Percentiles rank a stretch among this genome's conserved stretches.
phyloP scores from a whole-genome alignment of 306 rosid genomes.

The Ochetophila trinervis region DNA sequence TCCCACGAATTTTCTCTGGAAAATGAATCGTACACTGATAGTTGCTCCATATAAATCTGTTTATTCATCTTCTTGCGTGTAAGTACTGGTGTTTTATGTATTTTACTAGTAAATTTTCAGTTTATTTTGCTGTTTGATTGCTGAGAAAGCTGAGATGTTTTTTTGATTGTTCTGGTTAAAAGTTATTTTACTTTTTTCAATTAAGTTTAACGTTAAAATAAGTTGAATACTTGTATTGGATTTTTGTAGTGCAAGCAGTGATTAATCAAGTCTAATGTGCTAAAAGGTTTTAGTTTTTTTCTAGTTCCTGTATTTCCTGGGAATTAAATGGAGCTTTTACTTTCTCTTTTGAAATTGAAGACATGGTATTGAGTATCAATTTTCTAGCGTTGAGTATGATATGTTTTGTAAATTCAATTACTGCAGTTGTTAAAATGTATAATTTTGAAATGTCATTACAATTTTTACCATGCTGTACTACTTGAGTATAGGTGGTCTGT shows the following conservation, averaged over 20 bases:
- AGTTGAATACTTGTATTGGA: neutral
- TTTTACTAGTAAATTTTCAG: neutral
- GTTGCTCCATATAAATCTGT: conserved; percentile 11
- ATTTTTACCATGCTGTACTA: neutral
- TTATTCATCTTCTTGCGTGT: neutral
- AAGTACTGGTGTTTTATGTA: neutral
- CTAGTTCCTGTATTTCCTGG: too few species aligned
- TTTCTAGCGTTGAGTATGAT: conserved; percentile 1
- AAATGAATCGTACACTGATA: conserved; percentile 33
- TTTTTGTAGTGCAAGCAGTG: neutral
- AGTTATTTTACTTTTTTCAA: neutral
- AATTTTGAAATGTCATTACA: neutral
- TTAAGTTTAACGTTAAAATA: neutral
- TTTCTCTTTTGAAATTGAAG: too few species aligned
- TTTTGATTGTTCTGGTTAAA: neutral
- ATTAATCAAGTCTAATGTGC: neutral
- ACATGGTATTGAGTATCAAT: too few species aligned
- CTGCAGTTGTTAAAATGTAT: neutral
- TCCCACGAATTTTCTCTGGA: conserved; percentile 12
- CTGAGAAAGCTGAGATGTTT: neutral
- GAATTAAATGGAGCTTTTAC: too few species aligned
- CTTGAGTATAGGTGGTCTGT: neutral
- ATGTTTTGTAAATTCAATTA: neutral
- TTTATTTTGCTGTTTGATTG: conserved; percentile 4
- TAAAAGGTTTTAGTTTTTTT: too few species aligned